phyloP scores from a whole-genome alignment of 106 monocot genomes.

The Apostasia shenzhenica region DNA sequence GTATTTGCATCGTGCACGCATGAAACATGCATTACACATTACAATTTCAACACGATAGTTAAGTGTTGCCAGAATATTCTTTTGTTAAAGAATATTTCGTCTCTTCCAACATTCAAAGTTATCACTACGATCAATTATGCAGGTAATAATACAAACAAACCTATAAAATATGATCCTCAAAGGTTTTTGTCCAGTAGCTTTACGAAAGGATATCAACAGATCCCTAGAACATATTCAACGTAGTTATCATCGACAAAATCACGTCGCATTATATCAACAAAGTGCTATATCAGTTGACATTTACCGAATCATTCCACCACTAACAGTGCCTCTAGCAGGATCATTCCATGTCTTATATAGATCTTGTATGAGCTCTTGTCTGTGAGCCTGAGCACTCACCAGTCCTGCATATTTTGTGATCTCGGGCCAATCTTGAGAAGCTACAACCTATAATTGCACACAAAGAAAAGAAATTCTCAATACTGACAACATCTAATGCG shows the following conservation, averaged over 20 bases:
- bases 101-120: too few species aligned
- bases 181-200: conserved; percentile 81
- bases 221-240: conserved; percentile 38
- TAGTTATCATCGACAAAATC: background rate
- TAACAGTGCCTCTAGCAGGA: conserved; percentile 56
- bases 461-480: background rate
- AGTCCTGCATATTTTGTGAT: conserved; percentile 93
- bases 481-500: too few species aligned
- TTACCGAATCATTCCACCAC: conserved; percentile 94
- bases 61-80: background rate
- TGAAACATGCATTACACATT: too few species aligned
- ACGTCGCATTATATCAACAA: background rate
- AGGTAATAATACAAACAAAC: conserved; percentile 12
- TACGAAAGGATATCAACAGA: conserved; percentile 81
- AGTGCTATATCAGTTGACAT: background rate
- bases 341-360: conserved; percentile 73
- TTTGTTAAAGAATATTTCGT: too few species aligned
- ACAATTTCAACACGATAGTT: too few species aligned
- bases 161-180: conserved; percentile 94
- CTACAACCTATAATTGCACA: conserved; percentile 55
- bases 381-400: conserved; percentile 89
- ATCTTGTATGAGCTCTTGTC: conserved; percentile 92
- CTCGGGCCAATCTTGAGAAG: conserved; percentile 99
- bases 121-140: too few species aligned
- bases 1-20: too few species aligned